Conservation (phyloP, 805 yeast species). For the Wickerhamomyces bovis region DNA sequence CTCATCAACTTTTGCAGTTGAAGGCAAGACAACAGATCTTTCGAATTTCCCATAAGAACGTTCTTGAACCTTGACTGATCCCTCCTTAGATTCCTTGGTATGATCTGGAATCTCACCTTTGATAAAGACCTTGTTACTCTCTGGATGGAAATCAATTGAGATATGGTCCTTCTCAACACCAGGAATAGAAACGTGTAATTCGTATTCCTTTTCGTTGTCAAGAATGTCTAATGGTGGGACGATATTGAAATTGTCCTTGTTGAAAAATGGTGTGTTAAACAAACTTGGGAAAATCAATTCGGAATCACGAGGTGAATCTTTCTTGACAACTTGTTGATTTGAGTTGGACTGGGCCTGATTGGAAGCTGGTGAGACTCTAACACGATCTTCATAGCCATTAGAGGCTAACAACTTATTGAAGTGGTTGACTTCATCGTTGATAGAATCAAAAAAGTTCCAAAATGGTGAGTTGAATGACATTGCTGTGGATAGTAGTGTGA, state of each 20-base stretch:
- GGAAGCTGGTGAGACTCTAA: constrained; percentile 17
- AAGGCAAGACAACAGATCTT: constrained; percentile 37
- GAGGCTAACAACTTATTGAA: constrained; percentile 30
- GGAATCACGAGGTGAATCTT: constrained; percentile 2
- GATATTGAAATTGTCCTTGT: constrained; percentile 15
- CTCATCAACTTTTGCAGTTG: constrained; percentile 32
- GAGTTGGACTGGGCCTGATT: background rate
- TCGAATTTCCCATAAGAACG: constrained; percentile 35
- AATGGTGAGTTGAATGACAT: constrained; percentile 35
- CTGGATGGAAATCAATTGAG: constrained; percentile 41
- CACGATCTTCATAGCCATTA: constrained; percentile 22
- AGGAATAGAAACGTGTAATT: constrained; percentile 39
- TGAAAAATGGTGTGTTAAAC: constrained; percentile 24
- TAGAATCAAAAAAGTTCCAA: constrained; percentile 37
- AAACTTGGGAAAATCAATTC: constrained; percentile 17
- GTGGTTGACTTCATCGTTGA: constrained; percentile 35
- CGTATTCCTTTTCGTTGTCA: constrained; percentile 37
- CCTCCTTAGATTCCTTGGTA: constrained; percentile 19
- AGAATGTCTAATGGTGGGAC: constrained; percentile 42
- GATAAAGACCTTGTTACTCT: constrained; percentile 35
- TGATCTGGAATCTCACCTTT: constrained; percentile 37
- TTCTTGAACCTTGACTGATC: constrained; percentile 28
- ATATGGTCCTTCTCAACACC: constrained; percentile 41
- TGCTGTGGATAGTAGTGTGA: background rate
- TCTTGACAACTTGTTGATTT: constrained; percentile 7